Evolutionary conservation across 2,329 filamentous ascomycete species (phyloP).

Genomic region (Aspergillus sergii): DNA sequence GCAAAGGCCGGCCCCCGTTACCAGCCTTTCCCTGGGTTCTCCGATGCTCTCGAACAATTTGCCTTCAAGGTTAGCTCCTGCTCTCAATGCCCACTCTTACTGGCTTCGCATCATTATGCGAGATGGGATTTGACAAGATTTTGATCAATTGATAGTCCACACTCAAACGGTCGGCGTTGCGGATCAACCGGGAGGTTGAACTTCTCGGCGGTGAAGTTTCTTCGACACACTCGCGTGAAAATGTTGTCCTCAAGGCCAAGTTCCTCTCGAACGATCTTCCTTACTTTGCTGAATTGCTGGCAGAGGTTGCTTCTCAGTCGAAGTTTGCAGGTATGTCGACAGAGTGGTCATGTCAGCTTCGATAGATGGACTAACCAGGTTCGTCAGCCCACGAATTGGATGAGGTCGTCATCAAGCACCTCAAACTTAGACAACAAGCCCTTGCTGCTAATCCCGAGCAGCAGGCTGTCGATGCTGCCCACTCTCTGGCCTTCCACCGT

Average conservation of each 20-base stretch:
- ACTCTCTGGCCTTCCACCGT: constrained; percentile 86
- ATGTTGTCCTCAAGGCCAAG: constrained; percentile 86
- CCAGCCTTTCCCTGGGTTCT: constrained; percentile 84
- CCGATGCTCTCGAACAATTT: constrained; percentile 89
- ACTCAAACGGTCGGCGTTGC: constrained; percentile 80
- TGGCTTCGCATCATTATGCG: background rate
- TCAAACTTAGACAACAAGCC: constrained; percentile 76
- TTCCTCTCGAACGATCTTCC: constrained; percentile 95
- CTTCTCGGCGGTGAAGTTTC: constrained; percentile 89
- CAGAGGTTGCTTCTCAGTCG: constrained; percentile 85
- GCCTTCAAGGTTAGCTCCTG: constrained; percentile 80
- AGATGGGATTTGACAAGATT: constrained; percentile 15
- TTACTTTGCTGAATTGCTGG: constrained; percentile 94
- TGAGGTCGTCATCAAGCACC: constrained; percentile 79
- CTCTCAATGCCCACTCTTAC: constrained; percentile 25
- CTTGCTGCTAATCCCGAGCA: constrained; percentile 64
- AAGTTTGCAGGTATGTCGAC: constrained; percentile 70
- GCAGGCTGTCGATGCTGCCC: constrained; percentile 82
- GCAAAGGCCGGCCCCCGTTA: constrained; percentile 94
- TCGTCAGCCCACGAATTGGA: constrained; percentile 79
- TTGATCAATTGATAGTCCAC: constrained; percentile 67
- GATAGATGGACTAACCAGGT: constrained; percentile 16
- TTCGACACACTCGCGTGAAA: constrained; percentile 89
- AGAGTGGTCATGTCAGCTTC: constrained; percentile 3
- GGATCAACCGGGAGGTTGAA: constrained; percentile 93